Conservation (phyloP, 352 stramenopile species). For the Phytophthora pseudosyringae region DNA sequence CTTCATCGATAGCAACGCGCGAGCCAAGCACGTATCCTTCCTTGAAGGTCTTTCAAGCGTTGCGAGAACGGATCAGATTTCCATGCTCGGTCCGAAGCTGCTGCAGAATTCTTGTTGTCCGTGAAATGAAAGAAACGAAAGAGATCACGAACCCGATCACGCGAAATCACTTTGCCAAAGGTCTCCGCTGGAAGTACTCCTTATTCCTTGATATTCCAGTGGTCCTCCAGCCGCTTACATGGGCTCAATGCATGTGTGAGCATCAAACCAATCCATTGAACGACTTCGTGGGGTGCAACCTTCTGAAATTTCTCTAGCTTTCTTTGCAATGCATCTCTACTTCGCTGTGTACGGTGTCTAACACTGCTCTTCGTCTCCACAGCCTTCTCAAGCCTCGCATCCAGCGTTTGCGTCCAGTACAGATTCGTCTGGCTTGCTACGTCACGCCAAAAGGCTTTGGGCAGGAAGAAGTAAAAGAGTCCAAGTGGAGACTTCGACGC, state of each 20-base stretch:
- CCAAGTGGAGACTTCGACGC: not conserved
- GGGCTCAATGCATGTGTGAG: not conserved
- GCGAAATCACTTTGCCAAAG: slow-evolving; percentile 9
- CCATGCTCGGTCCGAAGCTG: slow-evolving; percentile 6
- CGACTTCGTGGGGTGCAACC: slow-evolving; percentile 12
- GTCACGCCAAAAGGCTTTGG: slow-evolving; percentile 14
- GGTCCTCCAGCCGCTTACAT: not conserved
- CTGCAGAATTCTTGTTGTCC: not conserved
- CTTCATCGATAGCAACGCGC: slow-evolving; percentile 10
- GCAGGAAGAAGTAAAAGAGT: slow-evolving; percentile 21
- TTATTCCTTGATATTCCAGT: not conserved
- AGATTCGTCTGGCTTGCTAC: slow-evolving; percentile 4
- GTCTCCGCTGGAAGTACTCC: not conserved
- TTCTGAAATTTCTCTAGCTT: slow-evolving; percentile 9
- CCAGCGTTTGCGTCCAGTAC: slow-evolving; percentile 7
- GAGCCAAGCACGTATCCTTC: slow-evolving; percentile 10
- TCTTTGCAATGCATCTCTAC: not conserved
- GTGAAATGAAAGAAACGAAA: slow-evolving; percentile 9
- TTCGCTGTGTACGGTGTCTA: slow-evolving; percentile 4
- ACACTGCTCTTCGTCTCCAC: not conserved
- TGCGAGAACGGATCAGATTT: slow-evolving; percentile 4
- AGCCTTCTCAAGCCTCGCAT: not conserved
- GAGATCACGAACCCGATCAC: slow-evolving; percentile 12
- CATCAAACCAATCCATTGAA: slow-evolving; percentile 8
- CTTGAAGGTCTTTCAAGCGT: slow-evolving; percentile 14